Conservation (phyloP, 257 asterid genomes). For the Scutellaria baicalensis region DNA sequence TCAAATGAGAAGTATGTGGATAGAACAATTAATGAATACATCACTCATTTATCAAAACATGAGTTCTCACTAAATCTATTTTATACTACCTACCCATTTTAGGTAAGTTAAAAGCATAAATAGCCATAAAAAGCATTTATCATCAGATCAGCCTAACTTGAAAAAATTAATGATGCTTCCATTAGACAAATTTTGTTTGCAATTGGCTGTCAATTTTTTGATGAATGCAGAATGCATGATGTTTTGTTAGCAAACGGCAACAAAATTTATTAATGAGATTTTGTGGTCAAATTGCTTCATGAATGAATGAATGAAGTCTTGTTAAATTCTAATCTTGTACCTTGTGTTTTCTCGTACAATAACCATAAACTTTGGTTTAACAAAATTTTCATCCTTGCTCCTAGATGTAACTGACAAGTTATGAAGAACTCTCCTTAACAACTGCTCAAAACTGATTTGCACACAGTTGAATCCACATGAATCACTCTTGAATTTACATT, state of each 20-base stretch:
- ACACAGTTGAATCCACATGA: background rate
- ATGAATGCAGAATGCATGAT: background rate
- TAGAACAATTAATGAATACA: background rate
- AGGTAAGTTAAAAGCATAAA: background rate
- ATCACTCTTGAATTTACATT: background rate
- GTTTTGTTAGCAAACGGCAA: background rate
- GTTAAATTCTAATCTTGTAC: background rate
- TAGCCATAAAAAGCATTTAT: background rate
- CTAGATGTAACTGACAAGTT: background rate
- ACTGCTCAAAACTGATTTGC: slow-evolving; percentile 2
- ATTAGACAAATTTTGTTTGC: background rate
- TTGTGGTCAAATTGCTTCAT: no score
- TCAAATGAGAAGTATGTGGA: background rate
- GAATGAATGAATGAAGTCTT: background rate
- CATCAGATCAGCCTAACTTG: background rate
- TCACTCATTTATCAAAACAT: background rate
- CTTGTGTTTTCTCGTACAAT: background rate
- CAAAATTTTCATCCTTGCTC: background rate
- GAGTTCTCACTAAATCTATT: background rate
- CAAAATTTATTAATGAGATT: no score
- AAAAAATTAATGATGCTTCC: background rate
- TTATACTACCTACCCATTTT: background rate
- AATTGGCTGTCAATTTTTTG: background rate
- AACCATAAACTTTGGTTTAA: background rate
- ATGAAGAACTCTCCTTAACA: background rate